Conservation (phyloP, 2,329 filamentous ascomycete genomes). For the Colletotrichum scovillei region DNA sequence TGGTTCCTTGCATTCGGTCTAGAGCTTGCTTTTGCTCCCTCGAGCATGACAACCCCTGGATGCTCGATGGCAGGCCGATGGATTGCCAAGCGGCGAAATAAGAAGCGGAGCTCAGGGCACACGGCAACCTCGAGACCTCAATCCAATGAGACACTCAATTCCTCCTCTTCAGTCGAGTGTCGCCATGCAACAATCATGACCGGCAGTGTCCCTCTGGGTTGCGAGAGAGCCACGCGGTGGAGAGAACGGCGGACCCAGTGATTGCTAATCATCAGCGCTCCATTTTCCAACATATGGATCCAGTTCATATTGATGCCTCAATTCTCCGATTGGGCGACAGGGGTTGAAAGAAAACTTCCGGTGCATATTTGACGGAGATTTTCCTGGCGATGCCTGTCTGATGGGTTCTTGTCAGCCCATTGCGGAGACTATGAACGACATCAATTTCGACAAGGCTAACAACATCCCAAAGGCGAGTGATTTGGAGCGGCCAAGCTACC, state of each 20-base stretch:
- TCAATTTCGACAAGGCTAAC: conserved; percentile 8
- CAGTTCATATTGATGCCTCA: conserved; percentile 19
- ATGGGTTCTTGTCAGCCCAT: conserved; percentile 17
- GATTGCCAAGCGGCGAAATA: background rate
- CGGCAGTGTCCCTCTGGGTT: background rate
- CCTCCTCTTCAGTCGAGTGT: background rate
- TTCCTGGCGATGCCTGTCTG: conserved; percentile 25
- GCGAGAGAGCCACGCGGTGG: conserved; percentile 7
- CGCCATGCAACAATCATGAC: background rate
- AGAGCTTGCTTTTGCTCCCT: conserved; percentile 8
- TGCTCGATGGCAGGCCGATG: background rate
- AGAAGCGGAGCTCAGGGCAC: background rate
- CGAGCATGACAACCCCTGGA: background rate
- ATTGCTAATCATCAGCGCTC: conserved; percentile 9
- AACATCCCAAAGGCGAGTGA: background rate
- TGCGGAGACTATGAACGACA: conserved; percentile 25
- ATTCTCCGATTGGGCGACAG: conserved; percentile 34
- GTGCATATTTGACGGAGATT: conserved; percentile 35
- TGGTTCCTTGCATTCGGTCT: background rate
- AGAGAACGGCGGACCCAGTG: conserved; percentile 23
- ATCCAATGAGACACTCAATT: background rate
- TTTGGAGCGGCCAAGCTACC: background rate
- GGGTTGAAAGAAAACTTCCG: conserved; percentile 26
- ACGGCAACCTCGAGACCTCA: background rate
- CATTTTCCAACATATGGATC: conserved; percentile 27